Evolutionary conservation across 106 monocot genomes (phyloP), one percentile per base, ranked within the genome.

Genomic region (Alisma plantagoaquatica): DNA sequence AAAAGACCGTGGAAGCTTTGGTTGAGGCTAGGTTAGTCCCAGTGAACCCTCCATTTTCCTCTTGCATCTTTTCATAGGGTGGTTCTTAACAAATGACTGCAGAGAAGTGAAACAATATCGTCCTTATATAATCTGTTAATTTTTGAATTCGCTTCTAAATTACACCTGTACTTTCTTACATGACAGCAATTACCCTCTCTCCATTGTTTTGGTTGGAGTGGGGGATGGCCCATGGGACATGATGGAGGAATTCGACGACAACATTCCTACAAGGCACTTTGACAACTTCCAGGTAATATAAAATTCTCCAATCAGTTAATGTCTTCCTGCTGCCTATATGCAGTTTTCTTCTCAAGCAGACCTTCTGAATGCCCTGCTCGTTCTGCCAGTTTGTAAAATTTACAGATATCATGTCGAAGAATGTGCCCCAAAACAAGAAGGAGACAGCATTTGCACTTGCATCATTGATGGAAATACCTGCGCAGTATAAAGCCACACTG

Each of bases 161-260:
- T n/a, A n/a, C n/a, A n/a, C n/a, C n/a, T n/a, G n/a, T n/a, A n/a
- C n/a, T 38, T 71, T 42, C n/a, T n/a, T 24, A 38, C 15, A 26
- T 74, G 67, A 66, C 85, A 92, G 91, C 56, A 61, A 81, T 58
- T 82, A 75, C 61, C 85, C 91, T 11, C 68, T 92, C 47, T 92
- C 91, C n/a, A 92, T 92, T 41, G 66, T 92, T 43, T 68, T 92
- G 21, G 91, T 92, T 70, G 91, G n/a, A n/a, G n/a, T n/a, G n/a
- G n/a, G n/a, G n/a, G n/a, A n/a, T n/a, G n/a, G n/a, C n/a, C n/a
- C n/a, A 81, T 92, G 91, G 91, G 85, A 82, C 55, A 82, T 73
- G 81, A 92, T 92, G 91, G 65, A 58, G 43, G 78, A 92, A 65
- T 92, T 92, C 65, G 91, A 92, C 62, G 91, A 92, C 32, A 85